A percentile compares a stretch with the other conserved stretches of the same genome.
These are phyloP conservation scores for Penicillium sp. DNA, from an alignment of 2,329 filamentous ascomycete species.

Conservation along the genomic window DNA sequence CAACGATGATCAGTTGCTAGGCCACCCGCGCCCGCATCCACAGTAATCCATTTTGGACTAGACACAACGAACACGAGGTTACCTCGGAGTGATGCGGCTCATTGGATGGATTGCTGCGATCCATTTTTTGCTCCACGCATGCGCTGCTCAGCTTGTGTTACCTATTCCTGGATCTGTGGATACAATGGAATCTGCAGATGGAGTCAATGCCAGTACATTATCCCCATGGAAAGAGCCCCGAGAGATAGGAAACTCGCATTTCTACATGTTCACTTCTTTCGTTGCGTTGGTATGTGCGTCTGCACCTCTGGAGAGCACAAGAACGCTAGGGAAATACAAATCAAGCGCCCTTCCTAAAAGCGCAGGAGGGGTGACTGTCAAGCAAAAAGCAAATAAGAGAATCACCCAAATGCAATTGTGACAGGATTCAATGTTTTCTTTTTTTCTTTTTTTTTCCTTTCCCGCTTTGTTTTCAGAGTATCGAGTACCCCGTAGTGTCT, in stretches of 20 bases:
- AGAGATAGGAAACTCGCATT: neutral
- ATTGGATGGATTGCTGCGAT: neutral
- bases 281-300: neutral
- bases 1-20: neutral
- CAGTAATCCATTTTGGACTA: neutral
- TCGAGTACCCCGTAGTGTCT: neutral
- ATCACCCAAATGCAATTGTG: neutral
- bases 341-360: neutral
- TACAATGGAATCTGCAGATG: neutral
- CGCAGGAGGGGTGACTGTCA: neutral
- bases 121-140: neutral
- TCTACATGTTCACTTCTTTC: neutral
- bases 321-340: neutral
- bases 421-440: slow-evolving; percentile 4
- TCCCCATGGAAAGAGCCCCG: neutral
- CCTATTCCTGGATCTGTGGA: neutral
- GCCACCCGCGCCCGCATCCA: neutral
- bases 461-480: neutral
- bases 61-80: neutral
- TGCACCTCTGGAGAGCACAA: neutral
- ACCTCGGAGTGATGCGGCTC: neutral
- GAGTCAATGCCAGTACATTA: neutral
- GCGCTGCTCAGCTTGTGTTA: neutral
- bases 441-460: neutral
- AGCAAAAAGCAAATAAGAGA: neutral